Evolutionary conservation across 1,284 basidiomycete species (phyloP), one percentile per base, ranked within the genome.

Genomic region (Cystobasidium sp.): DNA sequence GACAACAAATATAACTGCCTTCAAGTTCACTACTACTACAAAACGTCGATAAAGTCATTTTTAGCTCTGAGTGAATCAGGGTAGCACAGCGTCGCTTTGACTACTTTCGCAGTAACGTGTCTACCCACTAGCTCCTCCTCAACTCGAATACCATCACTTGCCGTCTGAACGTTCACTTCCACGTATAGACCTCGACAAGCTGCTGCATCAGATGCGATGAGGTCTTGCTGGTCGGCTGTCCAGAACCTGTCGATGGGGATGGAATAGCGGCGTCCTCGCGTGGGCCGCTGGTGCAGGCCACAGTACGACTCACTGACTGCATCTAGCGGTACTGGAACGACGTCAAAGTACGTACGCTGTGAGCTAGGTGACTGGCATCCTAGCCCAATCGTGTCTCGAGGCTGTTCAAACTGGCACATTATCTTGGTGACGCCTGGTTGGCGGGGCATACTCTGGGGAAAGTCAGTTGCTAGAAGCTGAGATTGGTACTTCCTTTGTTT

Each of bases 51-150:
- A 22, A 44, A 67, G 12, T 47, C 49, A 53, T 67, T 67, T 24
- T 67, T 67, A 1, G 64, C 37, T 22, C 53, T 67, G 18, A 46
- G 22, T 6, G 64, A 52, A 53, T 67, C 64, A 10, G 47, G 46
- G 49, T 67, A 67, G 64, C 64, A 67, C 7, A 67, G 39, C n/a
- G 51, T 41, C 5, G 64, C 64, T 51, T 67, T 67, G 16, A 67
- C n/a, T 16, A 67, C 64, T 22, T 53, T 51, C 6, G 14, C 39
- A 18, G 64, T 53, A 18, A 46, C 20, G 49, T 67, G 53, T 51
- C 64, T 51, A 8, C 49, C 64, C 39, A 67, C 47, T 31, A 67
- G 20, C 49, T 67, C 64, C 18, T 67, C 46, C 47, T 55, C 53
- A 3, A 12, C 14, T 22, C 22, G 14, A 12, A 24, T 55, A 55